These are phyloP conservation scores for Neofusicoccum kwambonambiense DNA, from an alignment of 2,329 filamentous ascomycete species.

Conservation along the genomic window DNA sequence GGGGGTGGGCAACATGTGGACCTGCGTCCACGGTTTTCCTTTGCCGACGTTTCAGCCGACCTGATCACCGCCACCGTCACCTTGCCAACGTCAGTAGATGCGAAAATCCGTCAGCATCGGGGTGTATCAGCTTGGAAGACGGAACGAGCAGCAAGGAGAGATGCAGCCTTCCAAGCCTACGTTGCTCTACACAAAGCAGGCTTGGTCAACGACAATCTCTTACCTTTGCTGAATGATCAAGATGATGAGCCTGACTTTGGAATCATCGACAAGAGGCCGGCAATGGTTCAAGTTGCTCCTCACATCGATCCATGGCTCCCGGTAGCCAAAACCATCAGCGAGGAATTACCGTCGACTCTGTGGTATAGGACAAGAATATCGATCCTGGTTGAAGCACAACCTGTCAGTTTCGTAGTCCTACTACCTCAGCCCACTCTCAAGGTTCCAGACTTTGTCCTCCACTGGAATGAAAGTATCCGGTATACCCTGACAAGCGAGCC, in stretches of 20 bases:
- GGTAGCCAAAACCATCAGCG: not conserved
- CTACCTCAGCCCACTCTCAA: constrained; percentile 25
- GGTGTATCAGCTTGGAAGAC: constrained; percentile 63
- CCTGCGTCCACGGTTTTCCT: constrained; percentile 65
- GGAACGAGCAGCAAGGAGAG: constrained; percentile 71
- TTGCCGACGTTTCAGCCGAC: constrained; percentile 39
- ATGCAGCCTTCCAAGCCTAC: constrained; percentile 82
- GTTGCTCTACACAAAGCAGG: constrained; percentile 65
- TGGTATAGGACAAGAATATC: constrained; percentile 2
- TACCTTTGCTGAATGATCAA: constrained; percentile 51
- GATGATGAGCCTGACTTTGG: constrained; percentile 3
- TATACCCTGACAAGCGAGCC: constrained; percentile 25
- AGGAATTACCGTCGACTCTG: not conserved
- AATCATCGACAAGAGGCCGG: constrained; percentile 26
- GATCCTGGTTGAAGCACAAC: constrained; percentile 3
- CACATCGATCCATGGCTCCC: constrained; percentile 32
- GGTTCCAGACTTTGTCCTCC: constrained; percentile 25
- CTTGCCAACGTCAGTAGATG: constrained; percentile 70
- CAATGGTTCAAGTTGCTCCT: constrained; percentile 27
- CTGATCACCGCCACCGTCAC: constrained; percentile 60
- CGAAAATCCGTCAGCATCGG: constrained; percentile 54
- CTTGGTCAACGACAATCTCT: constrained; percentile 73
- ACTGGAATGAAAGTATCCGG: constrained; percentile 32
- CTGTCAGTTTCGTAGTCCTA: constrained; percentile 27
- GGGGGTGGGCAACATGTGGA: constrained; percentile 61